These are phyloP conservation scores for Setaria viridis DNA, from an alignment of 202 grass and related monocot species.

Conservation along the genomic window DNA sequence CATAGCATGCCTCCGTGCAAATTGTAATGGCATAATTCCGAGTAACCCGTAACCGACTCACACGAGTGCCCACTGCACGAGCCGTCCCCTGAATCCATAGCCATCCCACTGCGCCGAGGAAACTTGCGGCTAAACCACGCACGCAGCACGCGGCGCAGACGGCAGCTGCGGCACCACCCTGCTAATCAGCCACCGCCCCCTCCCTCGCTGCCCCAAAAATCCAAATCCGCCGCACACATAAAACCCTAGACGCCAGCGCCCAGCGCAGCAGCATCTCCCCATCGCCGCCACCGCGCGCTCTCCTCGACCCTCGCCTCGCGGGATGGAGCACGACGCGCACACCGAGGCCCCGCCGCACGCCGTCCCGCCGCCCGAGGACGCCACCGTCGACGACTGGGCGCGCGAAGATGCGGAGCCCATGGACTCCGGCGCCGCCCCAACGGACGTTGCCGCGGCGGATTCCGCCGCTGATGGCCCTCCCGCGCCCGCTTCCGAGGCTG, in stretches of 20 bases:
- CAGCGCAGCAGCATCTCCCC: not conserved
- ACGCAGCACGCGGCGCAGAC: not conserved
- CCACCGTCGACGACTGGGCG: constrained; percentile 58
- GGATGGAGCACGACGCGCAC: constrained; percentile 53
- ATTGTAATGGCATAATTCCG: too few species aligned
- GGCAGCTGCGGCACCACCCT: not conserved
- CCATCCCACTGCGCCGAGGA: too few species aligned
- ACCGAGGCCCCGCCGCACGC: constrained; percentile 7
- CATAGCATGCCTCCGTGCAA: too few species aligned
- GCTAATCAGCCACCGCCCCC: not conserved
- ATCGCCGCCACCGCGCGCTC: not conserved
- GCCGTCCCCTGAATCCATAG: too few species aligned
- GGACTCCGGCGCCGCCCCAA: not conserved
- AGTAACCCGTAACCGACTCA: too few species aligned
- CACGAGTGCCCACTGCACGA: too few species aligned
- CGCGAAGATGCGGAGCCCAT: constrained; percentile 54
- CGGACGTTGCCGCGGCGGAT: not conserved
- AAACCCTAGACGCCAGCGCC: constrained; percentile 48
- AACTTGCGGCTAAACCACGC: too few species aligned
- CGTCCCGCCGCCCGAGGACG: not conserved
- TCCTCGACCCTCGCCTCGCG: constrained; percentile 11
- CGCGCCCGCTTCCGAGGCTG: not conserved
- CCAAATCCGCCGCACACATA: not conserved
- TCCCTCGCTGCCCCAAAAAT: not conserved
- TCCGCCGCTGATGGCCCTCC: not conserved